Base-by-base conservation (phyloP, 345 rosid species). In the Clausena lansium region DNA sequence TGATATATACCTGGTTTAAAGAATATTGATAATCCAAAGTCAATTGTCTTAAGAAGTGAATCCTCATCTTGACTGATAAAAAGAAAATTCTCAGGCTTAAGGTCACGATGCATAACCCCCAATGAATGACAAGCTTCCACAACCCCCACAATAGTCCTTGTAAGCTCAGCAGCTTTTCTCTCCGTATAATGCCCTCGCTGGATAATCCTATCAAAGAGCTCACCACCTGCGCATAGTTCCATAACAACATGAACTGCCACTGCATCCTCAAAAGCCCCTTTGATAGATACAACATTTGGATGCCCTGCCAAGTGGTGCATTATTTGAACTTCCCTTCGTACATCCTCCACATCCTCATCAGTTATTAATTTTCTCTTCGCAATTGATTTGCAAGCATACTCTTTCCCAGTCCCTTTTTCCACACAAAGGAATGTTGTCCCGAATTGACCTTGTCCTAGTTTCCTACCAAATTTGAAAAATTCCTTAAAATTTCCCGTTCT, bases 281-380 rank as follows among this genome's bases (percentile, higher is more conserved):
- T 87, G 59, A 94, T 88, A 20, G 90, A 88, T 68, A 94, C 86
- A 69, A 94, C 97, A 81, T 94, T 94, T 0, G 94, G 94, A 50
- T 92, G 91, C 74, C 98, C 98, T 8, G 94, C 92, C 85, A 92
- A 86, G 69, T 94, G 98, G 78, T 94, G 95, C 98, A 94, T 92
- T 73, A 94, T 94, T 82, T 92, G 97, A 85, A 94, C 89, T 78
- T 94, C 98, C 68, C 98, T 88, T 76, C 95, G 84, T 54, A 94
- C 98, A 82, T 94, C 98, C 80, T 91, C 94, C 17, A 94, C 98
- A 36, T 94, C 98, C 82, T 94, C 98, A 33, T 84, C 89, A 2
- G 90, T 88, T 62, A 90, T 41, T 80, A 94, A 84, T 85, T 94
- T 94, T 84, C 97, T 89, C 90, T 94, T 94, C 10, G 98, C 95